Conservation (phyloP, 108 stramenopile genomes). For the Cafeteria roenbergensis region DNA sequence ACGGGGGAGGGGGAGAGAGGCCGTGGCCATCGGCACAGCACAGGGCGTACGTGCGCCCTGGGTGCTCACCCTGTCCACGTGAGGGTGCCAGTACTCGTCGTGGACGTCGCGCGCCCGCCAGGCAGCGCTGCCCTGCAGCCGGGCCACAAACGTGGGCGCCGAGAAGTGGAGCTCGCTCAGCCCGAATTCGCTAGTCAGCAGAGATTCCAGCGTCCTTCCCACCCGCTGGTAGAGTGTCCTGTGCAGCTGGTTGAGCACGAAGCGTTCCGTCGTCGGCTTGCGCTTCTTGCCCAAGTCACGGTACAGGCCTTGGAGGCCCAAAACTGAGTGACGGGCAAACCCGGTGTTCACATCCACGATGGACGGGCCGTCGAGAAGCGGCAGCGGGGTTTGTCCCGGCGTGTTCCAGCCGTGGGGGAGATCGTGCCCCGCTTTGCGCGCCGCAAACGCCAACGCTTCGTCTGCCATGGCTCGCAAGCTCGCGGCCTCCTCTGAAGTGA, state of each 20-base stretch:
- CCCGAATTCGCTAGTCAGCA: conserved; percentile 5
- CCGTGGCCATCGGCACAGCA: no score
- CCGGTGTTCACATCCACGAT: conserved; percentile 30
- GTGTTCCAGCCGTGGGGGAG: no score
- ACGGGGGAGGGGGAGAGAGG: no score
- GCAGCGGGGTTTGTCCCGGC: neutral
- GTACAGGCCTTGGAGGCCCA: conserved; percentile 24
- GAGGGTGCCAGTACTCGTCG: conserved; percentile 37
- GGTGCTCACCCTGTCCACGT: no score
- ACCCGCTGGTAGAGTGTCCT: conserved; percentile 19
- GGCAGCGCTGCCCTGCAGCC: conserved; percentile 14
- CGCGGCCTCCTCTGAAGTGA: conserved; percentile 12
- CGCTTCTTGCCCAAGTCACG: no score
- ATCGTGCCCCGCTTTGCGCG: no score
- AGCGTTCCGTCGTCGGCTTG: neutral
- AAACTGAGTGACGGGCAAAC: conserved; percentile 11
- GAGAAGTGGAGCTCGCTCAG: conserved; percentile 22
- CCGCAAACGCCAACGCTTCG: conserved; percentile 21
- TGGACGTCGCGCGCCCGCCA: conserved; percentile 26
- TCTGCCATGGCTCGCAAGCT: conserved; percentile 16
- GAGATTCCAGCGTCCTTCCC: conserved; percentile 5
- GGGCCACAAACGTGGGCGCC: conserved; percentile 36
- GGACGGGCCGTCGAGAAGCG: conserved; percentile 18
- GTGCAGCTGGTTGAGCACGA: conserved; percentile 9
- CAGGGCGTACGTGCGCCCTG: no score